These are phyloP conservation scores for Sutorius australiensis DNA, from an alignment of 768 basidiomycete genomes.

Conservation along the genomic window DNA sequence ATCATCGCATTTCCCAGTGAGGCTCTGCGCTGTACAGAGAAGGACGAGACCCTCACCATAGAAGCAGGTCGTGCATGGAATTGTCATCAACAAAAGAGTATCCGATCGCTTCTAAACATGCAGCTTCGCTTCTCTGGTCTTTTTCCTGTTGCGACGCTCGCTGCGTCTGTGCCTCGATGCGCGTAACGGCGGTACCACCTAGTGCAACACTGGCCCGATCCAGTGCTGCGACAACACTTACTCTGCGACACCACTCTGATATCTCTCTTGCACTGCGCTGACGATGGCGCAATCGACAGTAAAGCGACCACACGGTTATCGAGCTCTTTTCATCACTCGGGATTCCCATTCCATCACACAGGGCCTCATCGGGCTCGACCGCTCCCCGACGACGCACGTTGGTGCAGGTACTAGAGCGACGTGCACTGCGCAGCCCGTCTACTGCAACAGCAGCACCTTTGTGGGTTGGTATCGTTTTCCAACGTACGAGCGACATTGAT, in stretches of 20 bases:
- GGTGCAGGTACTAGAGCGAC: not conserved
- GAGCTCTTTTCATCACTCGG: not conserved
- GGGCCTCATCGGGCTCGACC: constrained; percentile 1
- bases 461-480: not conserved
- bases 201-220: constrained; percentile 10
- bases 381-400: not conserved
- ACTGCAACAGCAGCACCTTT: constrained; percentile 11
- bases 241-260: not conserved
- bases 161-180: too few species aligned
- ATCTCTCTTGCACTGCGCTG: not conserved
- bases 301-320: not conserved
- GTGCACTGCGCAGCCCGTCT: constrained; percentile 17
- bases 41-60: not conserved
- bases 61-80: not conserved
- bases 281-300: not conserved
- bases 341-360: not conserved
- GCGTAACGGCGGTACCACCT: not conserved
- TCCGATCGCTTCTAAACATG: constrained; percentile 1
- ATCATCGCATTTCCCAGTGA: not conserved
- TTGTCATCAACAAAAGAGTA: not conserved
- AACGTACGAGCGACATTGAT: not conserved
- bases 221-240: constrained; percentile 8
- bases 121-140: constrained; percentile 2
- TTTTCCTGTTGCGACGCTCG: constrained; percentile 10
- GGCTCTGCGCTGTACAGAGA: not conserved